Base-by-base conservation (phyloP, 306 rosid genomes). In the Vachellia collinsii region DNA sequence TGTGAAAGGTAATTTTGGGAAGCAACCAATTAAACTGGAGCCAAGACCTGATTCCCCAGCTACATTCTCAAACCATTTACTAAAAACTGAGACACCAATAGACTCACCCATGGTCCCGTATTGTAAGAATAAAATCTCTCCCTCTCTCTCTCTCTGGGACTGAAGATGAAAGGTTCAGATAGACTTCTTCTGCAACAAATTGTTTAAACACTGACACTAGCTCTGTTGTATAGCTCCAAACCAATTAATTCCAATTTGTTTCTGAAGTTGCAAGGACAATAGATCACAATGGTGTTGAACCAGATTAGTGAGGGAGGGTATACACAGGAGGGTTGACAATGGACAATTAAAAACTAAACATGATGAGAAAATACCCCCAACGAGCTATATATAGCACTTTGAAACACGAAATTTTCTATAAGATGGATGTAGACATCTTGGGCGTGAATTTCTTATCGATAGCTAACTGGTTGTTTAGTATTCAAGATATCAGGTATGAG, bases 361-460 rank as follows among this genome's bases (percentile, higher is more conserved):
- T 5, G 8, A 3, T n/a, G 6, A 39, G 71, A 76, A 69, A 75
- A 25, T 34, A 56, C 19, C 64, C 39, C 53, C 62, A 77, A 29
- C 22, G 59, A 67, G 62, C 51, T 25, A 77, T 65, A 51, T 7
- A n/a, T 38, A 77, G 39, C 54, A 36, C 66, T 39, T n/a, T 42
- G 51, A 63, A 75, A 71, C 65, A 68, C 62, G 0, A 34, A 38
- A 76, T 72, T 13, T 71, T 68, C 50, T n/a, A 34, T 66, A 47
- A 79, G 44, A 53, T 71, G 58, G 65, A 42, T 23, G 39, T 61
- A 25, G 38, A 23, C 4, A 7, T 56, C 9, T 62, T 29, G 13
- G 39, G 68, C 3, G 4, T 3, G 19, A 62, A 39, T 47, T 61
- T 19, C 8, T 8, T 41, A 37, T 36, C 8, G 54, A 42, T 37